Evolutionary conservation across 2,329 filamentous ascomycete species (phyloP).

Genomic region (Fusarium haematococcum): DNA sequence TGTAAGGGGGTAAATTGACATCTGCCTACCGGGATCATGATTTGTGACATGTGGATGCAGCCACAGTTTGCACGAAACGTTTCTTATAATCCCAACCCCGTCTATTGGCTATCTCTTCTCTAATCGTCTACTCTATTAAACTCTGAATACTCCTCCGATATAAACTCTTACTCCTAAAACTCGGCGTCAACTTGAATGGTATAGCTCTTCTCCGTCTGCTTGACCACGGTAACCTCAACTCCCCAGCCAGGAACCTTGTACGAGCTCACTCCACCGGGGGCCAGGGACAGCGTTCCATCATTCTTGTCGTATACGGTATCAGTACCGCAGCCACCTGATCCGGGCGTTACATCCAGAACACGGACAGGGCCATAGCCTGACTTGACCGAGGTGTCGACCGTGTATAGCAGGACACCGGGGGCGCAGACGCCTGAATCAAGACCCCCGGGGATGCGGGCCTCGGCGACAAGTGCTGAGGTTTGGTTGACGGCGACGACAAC

Average conservation of each 20-base stretch:
- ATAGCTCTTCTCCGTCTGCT: not conserved
- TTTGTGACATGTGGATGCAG: not conserved
- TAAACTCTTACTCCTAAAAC: not conserved
- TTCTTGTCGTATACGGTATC: constrained; percentile 41
- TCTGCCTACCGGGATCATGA: too few relatives aligned
- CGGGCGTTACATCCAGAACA: constrained; percentile 49
- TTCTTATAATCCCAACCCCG: not conserved
- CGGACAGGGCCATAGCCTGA: constrained; percentile 48
- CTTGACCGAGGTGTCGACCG: constrained; percentile 42
- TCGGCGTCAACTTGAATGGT: not conserved
- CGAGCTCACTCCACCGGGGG: not conserved
- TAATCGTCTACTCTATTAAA: not conserved
- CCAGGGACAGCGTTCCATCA: constrained; percentile 46
- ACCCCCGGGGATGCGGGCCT: constrained; percentile 43
- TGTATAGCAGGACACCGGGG: constrained; percentile 52
- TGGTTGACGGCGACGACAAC: constrained; percentile 22
- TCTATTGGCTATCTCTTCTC: not conserved
- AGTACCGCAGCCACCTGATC: constrained; percentile 43
- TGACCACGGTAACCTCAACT: constrained; percentile 27
- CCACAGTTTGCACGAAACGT: not conserved
- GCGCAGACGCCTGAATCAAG: constrained; percentile 46
- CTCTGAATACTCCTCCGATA: not conserved
- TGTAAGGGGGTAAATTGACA: too few relatives aligned
- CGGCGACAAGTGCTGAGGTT: constrained; percentile 46
- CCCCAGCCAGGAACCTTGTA: constrained; percentile 26